A percentile compares a stretch with the other conserved stretches of the same genome.
Evolutionary conservation across 345 rosid species (phyloP).

Genomic region (Citrus medica): DNA sequence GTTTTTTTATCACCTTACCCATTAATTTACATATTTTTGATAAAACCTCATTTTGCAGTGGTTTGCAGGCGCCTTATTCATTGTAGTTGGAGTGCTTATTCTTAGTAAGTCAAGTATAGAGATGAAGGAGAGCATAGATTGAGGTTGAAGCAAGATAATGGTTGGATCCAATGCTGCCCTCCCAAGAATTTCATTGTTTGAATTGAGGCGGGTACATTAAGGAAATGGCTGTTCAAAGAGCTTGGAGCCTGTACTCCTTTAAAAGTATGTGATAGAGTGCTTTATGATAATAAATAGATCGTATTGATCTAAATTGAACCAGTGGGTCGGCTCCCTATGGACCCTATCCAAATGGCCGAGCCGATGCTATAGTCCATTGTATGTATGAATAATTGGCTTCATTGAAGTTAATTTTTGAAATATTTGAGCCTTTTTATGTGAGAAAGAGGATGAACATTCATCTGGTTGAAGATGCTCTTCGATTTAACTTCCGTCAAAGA

Average conservation of each 20-base stretch:
- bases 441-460: background rate
- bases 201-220: background rate
- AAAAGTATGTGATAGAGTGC: background rate
- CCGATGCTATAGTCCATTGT: background rate
- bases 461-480: background rate
- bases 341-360: background rate
- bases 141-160: background rate
- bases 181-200: too few relatives aligned
- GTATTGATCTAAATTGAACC: background rate
- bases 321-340: background rate
- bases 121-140: constrained; percentile 47
- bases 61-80: constrained; percentile 84
- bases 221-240: background rate
- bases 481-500: background rate
- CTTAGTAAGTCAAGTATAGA: constrained; percentile 74
- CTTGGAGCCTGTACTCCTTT: background rate
- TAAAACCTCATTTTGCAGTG: constrained; percentile 43
- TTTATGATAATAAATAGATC: background rate
- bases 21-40: background rate
- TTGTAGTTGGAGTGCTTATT: constrained; percentile 61
- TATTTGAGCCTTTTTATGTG: background rate
- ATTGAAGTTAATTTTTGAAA: background rate
- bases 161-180: background rate
- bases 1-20: background rate
- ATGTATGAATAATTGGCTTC: background rate